Conservation (phyloP, 2,329 filamentous ascomycete species). For the Aureobasidium sp. region DNA sequence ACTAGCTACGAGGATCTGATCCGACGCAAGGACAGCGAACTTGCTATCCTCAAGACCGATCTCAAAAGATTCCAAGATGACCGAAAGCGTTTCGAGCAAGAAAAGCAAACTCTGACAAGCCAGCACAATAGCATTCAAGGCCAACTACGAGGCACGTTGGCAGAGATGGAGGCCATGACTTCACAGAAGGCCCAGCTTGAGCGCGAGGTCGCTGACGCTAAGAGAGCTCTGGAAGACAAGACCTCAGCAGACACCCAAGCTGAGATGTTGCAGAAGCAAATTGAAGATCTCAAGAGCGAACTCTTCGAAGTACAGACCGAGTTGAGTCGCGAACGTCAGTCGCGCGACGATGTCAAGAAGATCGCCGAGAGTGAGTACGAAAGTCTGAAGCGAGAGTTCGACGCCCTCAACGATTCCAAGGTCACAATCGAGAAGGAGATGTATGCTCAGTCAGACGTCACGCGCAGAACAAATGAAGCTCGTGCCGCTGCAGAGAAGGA, state of each 20-base stretch:
- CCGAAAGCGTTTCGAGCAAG: conserved; percentile 66
- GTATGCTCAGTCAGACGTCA: conserved; percentile 86
- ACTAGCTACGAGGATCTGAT: conserved; percentile 94
- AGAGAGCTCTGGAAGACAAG: conserved; percentile 74
- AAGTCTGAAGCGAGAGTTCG: conserved; percentile 74
- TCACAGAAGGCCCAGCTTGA: conserved; percentile 78
- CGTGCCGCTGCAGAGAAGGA: conserved; percentile 73
- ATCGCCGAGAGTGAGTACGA: conserved; percentile 83
- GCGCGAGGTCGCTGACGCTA: conserved; percentile 82
- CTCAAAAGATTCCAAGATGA: conserved; percentile 77
- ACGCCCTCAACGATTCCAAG: conserved; percentile 83
- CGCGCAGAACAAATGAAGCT: conserved; percentile 77
- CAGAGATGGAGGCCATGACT: conserved; percentile 77
- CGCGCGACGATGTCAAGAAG: conserved; percentile 84
- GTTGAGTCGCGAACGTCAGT: conserved; percentile 83
- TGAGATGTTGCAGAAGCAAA: conserved; percentile 78
- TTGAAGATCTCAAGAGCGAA: conserved; percentile 77
- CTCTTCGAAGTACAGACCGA: conserved; percentile 80
- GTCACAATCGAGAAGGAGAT: conserved; percentile 97
- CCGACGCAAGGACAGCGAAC: conserved; percentile 85
- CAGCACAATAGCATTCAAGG: conserved; percentile 73
- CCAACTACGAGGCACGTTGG: conserved; percentile 75
- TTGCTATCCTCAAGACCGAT: conserved; percentile 76
- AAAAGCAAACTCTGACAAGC: conserved; percentile 59
- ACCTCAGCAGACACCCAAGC: conserved; percentile 85